A percentile compares a stretch with the other conserved stretches of the same genome.
Conservation (phyloP, 768 basidiomycete species). For the Tulasnella sp. region DNA sequence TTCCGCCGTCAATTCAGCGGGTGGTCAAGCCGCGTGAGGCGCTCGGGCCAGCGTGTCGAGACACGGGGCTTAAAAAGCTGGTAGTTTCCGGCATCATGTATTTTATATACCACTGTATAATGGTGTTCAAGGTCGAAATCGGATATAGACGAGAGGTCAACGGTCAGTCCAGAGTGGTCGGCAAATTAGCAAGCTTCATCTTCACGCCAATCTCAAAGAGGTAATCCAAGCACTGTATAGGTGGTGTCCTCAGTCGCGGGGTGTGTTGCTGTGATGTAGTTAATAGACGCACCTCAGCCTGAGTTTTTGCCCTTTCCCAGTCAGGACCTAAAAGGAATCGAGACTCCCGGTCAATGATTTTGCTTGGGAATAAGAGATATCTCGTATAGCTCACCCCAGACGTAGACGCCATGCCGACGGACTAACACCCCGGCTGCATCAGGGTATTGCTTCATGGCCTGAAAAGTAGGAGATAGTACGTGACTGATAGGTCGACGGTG, state of each 20-base stretch:
- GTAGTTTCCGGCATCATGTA: too few relatives aligned
- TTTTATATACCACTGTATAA: too few relatives aligned
- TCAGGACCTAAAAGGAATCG: slow-evolving; percentile 35
- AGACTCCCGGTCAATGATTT: too few relatives aligned
- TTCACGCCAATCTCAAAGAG: slow-evolving; percentile 80
- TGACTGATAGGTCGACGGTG: background rate
- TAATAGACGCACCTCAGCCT: slow-evolving; percentile 47
- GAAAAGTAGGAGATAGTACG: background rate
- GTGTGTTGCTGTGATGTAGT: background rate
- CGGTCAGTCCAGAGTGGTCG: too few relatives aligned
- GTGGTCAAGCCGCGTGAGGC: too few relatives aligned
- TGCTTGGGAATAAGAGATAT: background rate
- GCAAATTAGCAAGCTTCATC: slow-evolving; percentile 46
- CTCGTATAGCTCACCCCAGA: slow-evolving; percentile 49
- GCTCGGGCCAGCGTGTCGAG: too few relatives aligned
- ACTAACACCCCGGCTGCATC: slow-evolving; percentile 69
- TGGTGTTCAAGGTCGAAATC: too few relatives aligned
- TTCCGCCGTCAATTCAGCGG: too few relatives aligned
- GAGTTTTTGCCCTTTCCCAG: slow-evolving; percentile 85
- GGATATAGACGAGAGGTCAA: too few relatives aligned
- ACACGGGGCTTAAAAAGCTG: too few relatives aligned
- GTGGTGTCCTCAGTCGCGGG: background rate
- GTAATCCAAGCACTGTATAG: slow-evolving; percentile 68
- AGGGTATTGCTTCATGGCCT: slow-evolving; percentile 67
- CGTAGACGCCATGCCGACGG: slow-evolving; percentile 68